Conservation (phyloP, 2,329 filamentous ascomycete species). For the Aspergillus carbonarius region DNA sequence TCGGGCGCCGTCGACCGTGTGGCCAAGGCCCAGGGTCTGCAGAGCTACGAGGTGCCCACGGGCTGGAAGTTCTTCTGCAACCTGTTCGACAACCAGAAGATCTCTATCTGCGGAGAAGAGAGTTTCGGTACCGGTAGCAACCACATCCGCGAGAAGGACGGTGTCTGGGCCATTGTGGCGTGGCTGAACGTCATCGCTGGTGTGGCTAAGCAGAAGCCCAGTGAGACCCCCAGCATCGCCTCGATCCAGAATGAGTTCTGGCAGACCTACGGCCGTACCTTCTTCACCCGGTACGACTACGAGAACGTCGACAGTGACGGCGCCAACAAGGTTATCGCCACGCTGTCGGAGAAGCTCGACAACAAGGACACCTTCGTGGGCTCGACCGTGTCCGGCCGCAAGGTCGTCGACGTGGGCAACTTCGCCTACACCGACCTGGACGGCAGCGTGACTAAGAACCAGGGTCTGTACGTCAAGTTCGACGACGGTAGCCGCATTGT, state of each 20-base stretch:
- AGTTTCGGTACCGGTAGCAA: constrained; percentile 97
- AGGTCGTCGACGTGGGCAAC: constrained; percentile 86
- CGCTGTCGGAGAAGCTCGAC: constrained; percentile 75
- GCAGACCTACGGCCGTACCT: constrained; percentile 91
- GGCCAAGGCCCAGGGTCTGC: constrained; percentile 86
- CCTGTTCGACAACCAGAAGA: constrained; percentile 89
- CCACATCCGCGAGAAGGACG: constrained; percentile 99
- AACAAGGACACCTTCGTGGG: constrained; percentile 74
- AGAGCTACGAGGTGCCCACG: constrained; percentile 95
- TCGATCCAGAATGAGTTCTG: constrained; percentile 98
- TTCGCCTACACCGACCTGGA: constrained; percentile 99
- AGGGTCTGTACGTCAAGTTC: constrained; percentile 93
- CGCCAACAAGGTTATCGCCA: constrained; percentile 83
- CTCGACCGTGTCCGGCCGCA: constrained; percentile 76
- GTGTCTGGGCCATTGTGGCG: constrained; percentile 93
- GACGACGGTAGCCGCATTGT: constrained; percentile 93
- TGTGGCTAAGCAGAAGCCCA: constrained; percentile 77
- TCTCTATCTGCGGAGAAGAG: constrained; percentile 98
- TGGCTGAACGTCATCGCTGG: constrained; percentile 99
- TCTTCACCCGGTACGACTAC: constrained; percentile 99
- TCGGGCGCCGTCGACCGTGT: constrained; percentile 94
- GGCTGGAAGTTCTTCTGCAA: constrained; percentile 99
- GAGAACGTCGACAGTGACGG: constrained; percentile 90
- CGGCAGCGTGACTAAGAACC: constrained; percentile 90
- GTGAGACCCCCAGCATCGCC: constrained; percentile 83